A percentile compares a stretch with the other conserved stretches of the same genome.
phyloP scores from a whole-genome alignment of 108 stramenopile species.

The Parietichytrium sp. region DNA sequence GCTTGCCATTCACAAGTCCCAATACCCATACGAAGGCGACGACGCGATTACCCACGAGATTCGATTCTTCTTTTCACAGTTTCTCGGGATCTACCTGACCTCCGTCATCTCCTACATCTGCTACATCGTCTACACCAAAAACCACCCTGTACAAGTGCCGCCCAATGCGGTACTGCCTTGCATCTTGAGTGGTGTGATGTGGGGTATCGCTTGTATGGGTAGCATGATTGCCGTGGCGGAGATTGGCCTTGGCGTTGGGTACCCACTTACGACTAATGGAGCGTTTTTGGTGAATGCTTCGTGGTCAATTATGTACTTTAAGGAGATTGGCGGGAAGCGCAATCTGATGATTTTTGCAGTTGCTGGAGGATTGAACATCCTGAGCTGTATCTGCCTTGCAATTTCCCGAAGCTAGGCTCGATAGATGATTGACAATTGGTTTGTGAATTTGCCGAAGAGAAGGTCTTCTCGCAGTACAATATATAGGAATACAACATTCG shows the following conservation, averaged over 20 bases:
- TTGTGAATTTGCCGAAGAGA: no score
- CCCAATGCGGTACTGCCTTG: neutral
- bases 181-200: slow-evolving; percentile 3
- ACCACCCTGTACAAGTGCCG: neutral
- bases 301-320: slow-evolving; percentile 13
- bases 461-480: no score
- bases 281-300: neutral
- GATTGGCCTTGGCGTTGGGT: slow-evolving; percentile 21
- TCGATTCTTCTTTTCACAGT: slow-evolving; percentile 25
- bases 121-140: neutral
- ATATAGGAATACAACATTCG: no score
- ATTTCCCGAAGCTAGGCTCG: no score
- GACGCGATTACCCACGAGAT: neutral
- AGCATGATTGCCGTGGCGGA: slow-evolving; percentile 12
- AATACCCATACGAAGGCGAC: neutral
- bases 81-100: slow-evolving; percentile 12
- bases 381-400: neutral
- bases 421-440: no score
- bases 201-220: slow-evolving; percentile 19
- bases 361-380: slow-evolving; percentile 11
- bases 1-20: neutral
- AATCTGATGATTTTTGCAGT: neutral
- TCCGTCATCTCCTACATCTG: neutral
- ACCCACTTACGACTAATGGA: slow-evolving; percentile 27
- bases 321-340: slow-evolving; percentile 2